Percentiles rank a stretch among this genome's conserved stretches.
Conservation (phyloP, 495 filamentous ascomycete species). For the Podospora australis region DNA sequence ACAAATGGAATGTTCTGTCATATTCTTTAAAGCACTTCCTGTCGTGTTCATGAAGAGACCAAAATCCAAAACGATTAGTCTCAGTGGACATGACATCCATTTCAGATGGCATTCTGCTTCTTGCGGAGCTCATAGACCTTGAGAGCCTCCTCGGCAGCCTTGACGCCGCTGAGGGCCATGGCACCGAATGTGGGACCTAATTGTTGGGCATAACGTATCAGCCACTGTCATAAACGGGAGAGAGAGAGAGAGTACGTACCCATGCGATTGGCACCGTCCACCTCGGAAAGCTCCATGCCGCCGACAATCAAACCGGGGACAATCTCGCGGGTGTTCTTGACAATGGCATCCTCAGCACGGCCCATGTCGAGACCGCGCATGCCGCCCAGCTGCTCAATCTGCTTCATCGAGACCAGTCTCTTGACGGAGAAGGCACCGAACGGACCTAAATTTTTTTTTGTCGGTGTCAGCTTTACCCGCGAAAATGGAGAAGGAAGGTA, state of each 20-base stretch:
- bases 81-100: too few relatives aligned
- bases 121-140: constrained; percentile 70
- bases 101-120: constrained; percentile 51
- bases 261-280: constrained; percentile 86
- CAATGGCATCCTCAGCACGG: constrained; percentile 81
- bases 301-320: constrained; percentile 83
- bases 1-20: too few relatives aligned
- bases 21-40: too few relatives aligned
- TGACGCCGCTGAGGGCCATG: constrained; percentile 78
- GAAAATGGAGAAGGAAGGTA: too few relatives aligned
- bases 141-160: constrained; percentile 79
- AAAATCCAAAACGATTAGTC: too few relatives aligned
- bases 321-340: constrained; percentile 81
- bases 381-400: constrained; percentile 73
- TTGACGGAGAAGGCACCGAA: constrained; percentile 87
- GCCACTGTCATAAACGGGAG: neutral
- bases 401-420: constrained; percentile 74
- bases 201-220: constrained; percentile 1
- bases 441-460: constrained; percentile 38
- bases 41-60: too few relatives aligned
- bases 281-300: constrained; percentile 87
- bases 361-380: constrained; percentile 93
- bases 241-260: constrained; percentile 28
- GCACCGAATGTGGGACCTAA: constrained; percentile 59
- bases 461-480: neutral